phyloP scores from a whole-genome alignment of 805 yeast genomes.

The Ogataea trehaloabstinens region DNA sequence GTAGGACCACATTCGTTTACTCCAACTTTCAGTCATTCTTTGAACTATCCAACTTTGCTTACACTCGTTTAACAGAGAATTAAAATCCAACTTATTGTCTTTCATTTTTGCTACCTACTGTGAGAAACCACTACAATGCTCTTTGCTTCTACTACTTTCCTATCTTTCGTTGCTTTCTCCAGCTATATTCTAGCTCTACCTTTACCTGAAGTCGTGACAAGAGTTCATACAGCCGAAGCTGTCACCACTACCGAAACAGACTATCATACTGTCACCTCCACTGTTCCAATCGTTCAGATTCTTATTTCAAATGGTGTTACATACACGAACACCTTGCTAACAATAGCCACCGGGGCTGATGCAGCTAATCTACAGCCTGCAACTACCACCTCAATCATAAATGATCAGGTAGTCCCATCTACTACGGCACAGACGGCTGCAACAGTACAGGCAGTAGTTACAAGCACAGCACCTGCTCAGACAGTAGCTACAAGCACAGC shows the following conservation, averaged over 20 bases:
- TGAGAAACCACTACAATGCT: no score
- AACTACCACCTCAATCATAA: slow-evolving; percentile 8
- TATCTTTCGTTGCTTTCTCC: neutral
- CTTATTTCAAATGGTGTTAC: slow-evolving; percentile 51
- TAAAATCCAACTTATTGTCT: neutral
- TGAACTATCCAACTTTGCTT: no score
- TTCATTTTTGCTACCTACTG: no score
- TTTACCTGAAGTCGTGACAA: slow-evolving; percentile 25
- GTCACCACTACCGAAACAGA: slow-evolving; percentile 30
- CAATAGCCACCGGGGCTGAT: slow-evolving; percentile 33
- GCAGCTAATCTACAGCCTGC: slow-evolving; percentile 10
- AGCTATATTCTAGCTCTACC: slow-evolving; percentile 14
- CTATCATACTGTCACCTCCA: slow-evolving; percentile 45
- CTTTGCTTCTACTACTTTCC: neutral
- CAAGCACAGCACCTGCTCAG: slow-evolving; percentile 7
- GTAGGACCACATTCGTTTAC: neutral
- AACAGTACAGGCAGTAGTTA: slow-evolving; percentile 5
- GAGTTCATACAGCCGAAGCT: slow-evolving; percentile 31
- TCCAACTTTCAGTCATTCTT: neutral
- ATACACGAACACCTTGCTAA: slow-evolving; percentile 45
- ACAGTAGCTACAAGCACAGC: slow-evolving; percentile 15
- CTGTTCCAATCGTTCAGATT: slow-evolving; percentile 52
- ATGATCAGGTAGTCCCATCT: slow-evolving; percentile 7
- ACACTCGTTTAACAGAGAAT: no score
- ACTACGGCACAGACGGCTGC: slow-evolving; percentile 6